Evolutionary conservation across 164 flowering plant species (phyloP).

Genomic region (Dillenia suffruticosa): DNA sequence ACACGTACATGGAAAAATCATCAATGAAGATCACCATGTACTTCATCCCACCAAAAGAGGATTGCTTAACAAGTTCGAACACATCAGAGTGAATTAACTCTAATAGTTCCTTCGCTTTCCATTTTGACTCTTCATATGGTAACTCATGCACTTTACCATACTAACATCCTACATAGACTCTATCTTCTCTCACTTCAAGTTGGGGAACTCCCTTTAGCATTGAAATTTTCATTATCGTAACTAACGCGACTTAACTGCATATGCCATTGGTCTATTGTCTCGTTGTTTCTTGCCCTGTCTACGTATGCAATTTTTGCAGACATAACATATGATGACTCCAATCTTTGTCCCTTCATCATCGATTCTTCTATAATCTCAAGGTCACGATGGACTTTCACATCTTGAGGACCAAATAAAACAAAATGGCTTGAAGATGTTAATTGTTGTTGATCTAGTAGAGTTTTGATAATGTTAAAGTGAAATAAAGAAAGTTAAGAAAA

Average conservation of each 20-base stretch:
- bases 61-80: slow-evolving; percentile 5
- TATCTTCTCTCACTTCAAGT: not conserved
- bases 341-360: not conserved
- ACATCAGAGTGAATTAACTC: slow-evolving; percentile 9
- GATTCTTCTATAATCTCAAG: not conserved
- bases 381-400: slow-evolving; percentile 10
- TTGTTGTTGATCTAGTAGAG: no score
- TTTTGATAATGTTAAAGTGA: no score
- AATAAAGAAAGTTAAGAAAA: no score
- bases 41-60: not conserved
- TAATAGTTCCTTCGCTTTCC: slow-evolving; percentile 5
- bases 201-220: not conserved
- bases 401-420: slow-evolving; percentile 16
- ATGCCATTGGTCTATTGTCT: not conserved
- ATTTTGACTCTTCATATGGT: not conserved
- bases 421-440: slow-evolving; percentile 8
- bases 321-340: slow-evolving; percentile 10
- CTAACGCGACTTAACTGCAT: not conserved
- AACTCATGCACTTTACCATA: slow-evolving; percentile 4
- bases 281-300: not conserved
- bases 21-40: slow-evolving; percentile 4
- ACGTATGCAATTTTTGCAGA: not conserved
- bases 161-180: not conserved
- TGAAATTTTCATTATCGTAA: not conserved
- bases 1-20: slow-evolving; percentile 8